phyloP scores from a whole-genome alignment of 2,329 filamentous ascomycete species.

The Falciphora oryzae region DNA sequence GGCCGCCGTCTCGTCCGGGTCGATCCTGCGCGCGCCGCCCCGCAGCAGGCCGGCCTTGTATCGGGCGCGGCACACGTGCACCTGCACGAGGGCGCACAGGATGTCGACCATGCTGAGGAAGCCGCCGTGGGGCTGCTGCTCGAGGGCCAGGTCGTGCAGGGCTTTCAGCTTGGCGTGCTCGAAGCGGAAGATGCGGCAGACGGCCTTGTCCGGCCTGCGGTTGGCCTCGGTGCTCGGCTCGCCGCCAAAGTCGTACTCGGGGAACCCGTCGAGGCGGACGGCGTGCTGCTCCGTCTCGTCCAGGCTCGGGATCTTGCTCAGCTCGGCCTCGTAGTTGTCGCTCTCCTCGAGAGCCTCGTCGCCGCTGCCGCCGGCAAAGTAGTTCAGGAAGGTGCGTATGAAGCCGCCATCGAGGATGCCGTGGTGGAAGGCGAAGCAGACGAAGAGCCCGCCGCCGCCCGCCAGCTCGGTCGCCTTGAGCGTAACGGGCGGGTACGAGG shows the following conservation, averaged over 20 bases:
- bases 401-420: neutral
- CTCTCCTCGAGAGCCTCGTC: too few relatives aligned
- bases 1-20: neutral
- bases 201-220: too few relatives aligned
- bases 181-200: neutral
- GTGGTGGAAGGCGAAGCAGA: neutral
- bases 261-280: neutral
- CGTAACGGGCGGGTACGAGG: neutral
- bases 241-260: neutral
- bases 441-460: neutral
- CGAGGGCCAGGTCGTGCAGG: neutral
- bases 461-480: neutral
- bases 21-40: neutral
- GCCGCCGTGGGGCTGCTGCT: too few relatives aligned
- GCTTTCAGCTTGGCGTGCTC: neutral
- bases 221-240: too few relatives aligned
- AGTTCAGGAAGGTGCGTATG: neutral
- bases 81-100: neutral
- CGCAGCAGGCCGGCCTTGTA: neutral
- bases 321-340: neutral
- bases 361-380: neutral
- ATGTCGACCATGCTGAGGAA: neutral
- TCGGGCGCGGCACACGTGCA: neutral
- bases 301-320: neutral
- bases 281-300: neutral